Percentiles rank a stretch among this genome's conserved stretches.
Evolutionary conservation across 2,329 filamentous ascomycete species (phyloP).

Genomic region (Aspergillus pseudonomiae): DNA sequence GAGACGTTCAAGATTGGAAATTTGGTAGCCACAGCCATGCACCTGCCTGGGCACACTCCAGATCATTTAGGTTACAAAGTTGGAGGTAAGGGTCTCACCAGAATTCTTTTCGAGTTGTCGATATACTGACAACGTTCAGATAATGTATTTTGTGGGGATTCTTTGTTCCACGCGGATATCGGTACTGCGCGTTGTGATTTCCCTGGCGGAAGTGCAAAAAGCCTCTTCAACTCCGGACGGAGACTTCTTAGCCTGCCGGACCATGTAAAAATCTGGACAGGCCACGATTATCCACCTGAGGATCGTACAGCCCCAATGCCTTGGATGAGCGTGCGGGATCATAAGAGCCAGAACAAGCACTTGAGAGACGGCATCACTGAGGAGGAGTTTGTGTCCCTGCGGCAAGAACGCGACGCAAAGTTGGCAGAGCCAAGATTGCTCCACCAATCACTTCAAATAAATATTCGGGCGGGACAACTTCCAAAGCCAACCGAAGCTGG

Average conservation of each 20-base stretch:
- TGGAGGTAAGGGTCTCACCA: slow-evolving; percentile 37
- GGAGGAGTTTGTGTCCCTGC: slow-evolving; percentile 50
- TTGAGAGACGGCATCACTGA: slow-evolving; percentile 46
- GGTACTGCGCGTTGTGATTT: slow-evolving; percentile 60
- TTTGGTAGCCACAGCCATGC: slow-evolving; percentile 53
- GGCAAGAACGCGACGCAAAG: slow-evolving; percentile 48
- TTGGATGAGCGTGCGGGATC: slow-evolving; percentile 51
- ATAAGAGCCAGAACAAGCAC: slow-evolving; percentile 54
- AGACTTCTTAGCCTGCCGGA: slow-evolving; percentile 48
- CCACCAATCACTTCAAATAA: slow-evolving; percentile 57
- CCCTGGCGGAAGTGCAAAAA: slow-evolving; percentile 52
- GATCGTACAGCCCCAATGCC: slow-evolving; percentile 41
- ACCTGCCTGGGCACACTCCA: slow-evolving; percentile 66
- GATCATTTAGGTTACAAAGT: slow-evolving; percentile 66
- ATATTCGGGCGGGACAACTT: slow-evolving; percentile 54
- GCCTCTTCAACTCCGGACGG: slow-evolving; percentile 50
- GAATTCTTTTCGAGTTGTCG: no score
- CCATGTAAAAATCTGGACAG: slow-evolving; percentile 55
- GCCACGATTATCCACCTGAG: slow-evolving; percentile 57
- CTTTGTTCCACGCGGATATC: slow-evolving; percentile 56
- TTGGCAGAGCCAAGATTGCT: slow-evolving; percentile 53
- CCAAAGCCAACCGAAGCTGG: slow-evolving; percentile 36
- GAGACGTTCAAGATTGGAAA: slow-evolving; percentile 57
- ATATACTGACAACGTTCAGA: slow-evolving; percentile 32
- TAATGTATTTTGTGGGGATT: slow-evolving; percentile 58